Evolutionary conservation across 1,284 basidiomycete species (phyloP).

Genomic region (Microbotryum lychnidis-dioicae): DNA sequence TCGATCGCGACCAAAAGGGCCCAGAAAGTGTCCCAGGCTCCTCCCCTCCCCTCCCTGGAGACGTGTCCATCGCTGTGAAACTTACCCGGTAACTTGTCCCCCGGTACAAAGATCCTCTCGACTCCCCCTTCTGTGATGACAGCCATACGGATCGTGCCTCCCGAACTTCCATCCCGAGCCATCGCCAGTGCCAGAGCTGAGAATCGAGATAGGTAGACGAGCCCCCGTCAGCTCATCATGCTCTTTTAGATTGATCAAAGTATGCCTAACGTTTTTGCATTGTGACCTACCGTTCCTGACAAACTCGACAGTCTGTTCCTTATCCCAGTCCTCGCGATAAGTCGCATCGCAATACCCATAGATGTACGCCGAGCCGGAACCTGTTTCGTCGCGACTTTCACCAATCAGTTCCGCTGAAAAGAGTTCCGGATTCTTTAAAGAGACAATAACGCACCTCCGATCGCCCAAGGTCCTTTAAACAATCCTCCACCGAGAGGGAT

Average conservation of each 20-base stretch:
- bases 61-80: not conserved
- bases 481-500: constrained; percentile 88
- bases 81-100: constrained; percentile 50
- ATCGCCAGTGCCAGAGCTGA: constrained; percentile 88
- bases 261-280: no score
- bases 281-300: constrained; percentile 80
- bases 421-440: not conserved
- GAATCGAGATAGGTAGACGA: not conserved
- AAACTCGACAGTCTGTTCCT: constrained; percentile 85
- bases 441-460: constrained; percentile 58
- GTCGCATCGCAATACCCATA: constrained; percentile 99
- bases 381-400: constrained; percentile 42
- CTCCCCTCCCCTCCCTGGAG: no score
- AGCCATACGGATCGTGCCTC: constrained; percentile 94
- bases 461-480: constrained; percentile 93
- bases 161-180: constrained; percentile 95
- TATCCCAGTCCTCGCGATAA: constrained; percentile 87
- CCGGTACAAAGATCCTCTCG: constrained; percentile 90
- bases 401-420: not conserved
- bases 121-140: constrained; percentile 89
- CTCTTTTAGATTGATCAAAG: not conserved
- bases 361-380: constrained; percentile 94
- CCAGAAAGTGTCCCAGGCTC: no score
- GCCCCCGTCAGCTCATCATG: not conserved
- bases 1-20: no score